Evolutionary conservation across 768 basidiomycete genomes (phyloP).

Genomic region (Lentinula aciculospora): DNA sequence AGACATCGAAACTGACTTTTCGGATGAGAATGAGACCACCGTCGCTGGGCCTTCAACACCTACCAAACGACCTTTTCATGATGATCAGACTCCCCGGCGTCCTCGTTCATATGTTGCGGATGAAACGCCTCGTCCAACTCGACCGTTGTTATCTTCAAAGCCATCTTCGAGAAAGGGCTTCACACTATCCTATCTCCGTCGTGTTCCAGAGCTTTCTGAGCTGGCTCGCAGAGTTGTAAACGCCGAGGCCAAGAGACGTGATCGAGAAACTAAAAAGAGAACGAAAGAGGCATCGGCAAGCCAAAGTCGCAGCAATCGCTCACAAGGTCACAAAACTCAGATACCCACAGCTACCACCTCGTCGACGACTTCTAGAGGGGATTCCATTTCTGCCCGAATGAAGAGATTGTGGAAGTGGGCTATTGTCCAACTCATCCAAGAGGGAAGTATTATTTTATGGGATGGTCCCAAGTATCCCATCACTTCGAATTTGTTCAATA

Average conservation of each 20-base stretch:
- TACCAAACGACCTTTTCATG: conserved; percentile 21
- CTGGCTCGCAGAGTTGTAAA: conserved; percentile 62
- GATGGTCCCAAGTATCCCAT: conserved; percentile 50
- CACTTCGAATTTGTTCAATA: conserved; percentile 14
- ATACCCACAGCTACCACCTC: background rate
- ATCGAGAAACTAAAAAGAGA: conserved; percentile 41
- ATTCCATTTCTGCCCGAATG: conserved; percentile 36
- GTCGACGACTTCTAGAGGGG: conserved; percentile 11
- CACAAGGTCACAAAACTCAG: background rate
- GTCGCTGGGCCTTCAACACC: conserved; percentile 24
- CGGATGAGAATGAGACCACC: conserved; percentile 9
- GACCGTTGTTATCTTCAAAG: background rate
- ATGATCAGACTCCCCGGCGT: background rate
- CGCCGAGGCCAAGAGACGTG: conserved; percentile 52
- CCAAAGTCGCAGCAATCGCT: conserved; percentile 7
- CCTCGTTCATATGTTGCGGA: conserved; percentile 6
- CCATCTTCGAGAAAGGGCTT: conserved; percentile 37
- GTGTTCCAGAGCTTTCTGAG: conserved; percentile 65
- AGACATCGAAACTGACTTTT: conserved; percentile 4
- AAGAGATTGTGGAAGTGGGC: conserved; percentile 68
- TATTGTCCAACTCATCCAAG: conserved; percentile 56
- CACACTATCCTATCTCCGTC: conserved; percentile 69
- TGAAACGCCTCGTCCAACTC: conserved; percentile 21
- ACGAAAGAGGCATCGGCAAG: conserved; percentile 23
- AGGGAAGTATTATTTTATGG: conserved; percentile 74